Base-by-base conservation (phyloP, 805 yeast species). In the Pichia thaimueangensis region DNA sequence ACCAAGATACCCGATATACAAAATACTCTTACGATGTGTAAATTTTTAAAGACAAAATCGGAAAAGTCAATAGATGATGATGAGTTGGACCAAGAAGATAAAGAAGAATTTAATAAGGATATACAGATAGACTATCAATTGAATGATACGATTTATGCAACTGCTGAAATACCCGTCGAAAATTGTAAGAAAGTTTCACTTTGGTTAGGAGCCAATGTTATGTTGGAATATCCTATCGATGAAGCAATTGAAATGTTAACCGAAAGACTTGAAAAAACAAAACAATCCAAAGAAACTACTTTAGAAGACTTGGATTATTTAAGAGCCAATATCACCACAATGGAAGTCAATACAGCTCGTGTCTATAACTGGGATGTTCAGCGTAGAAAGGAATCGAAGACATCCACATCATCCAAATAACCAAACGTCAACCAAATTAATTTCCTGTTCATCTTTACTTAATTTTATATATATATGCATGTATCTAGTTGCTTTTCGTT, bases 171-270 rank as follows among this genome's bases (percentile, higher is more conserved):
- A 25, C 77, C 76, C 30, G 73, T 78, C 21, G 68, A 79, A 28
- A 74, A 73, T 23, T 58, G 73, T 39, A 62, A 74, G 21, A 60
- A 67, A 2, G 97, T 93, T 2, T 79, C 79, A 49, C 69, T 93
- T 37, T 93, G 98, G 98, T 71, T 93, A n/a, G 98, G 98, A 10
- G 98, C 98, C 0, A 95, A 88, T 53, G 89, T 91, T 8, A 91
- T 93, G 97, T 70, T 93, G 57, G 97, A 93, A 59, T 93, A 91
- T 57, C 89, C 96, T 12, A 67, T 87, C 21, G 84, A 75, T 30
- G 98, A 93, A 60, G 98, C 98, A 2, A 73, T 80, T 37, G 80
- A 70, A 28, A 69, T 93, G 52, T 67, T 93, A 43, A 56, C 68
- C 11, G 70, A 71, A 30, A 78, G 91, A 59, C 71, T 89, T 47